Base-by-base conservation (phyloP, 108 stramenopile species). In the Discostella pseudostelligera region DNA sequence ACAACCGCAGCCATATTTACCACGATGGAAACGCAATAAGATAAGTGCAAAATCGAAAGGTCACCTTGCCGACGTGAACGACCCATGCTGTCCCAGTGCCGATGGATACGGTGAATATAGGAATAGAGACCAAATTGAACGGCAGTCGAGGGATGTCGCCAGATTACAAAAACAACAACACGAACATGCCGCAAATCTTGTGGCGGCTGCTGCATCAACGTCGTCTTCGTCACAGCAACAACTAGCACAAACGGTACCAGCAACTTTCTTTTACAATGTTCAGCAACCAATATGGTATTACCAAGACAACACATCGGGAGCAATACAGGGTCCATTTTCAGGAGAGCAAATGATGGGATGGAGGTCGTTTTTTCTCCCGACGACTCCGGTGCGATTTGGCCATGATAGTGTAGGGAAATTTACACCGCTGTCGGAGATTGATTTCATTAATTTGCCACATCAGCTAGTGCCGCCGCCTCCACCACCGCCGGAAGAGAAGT, bases 251-350 rank as follows among this genome's bases (percentile, higher is more conserved):
- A 9, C 42, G 6, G 3, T 56, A 39, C 16, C 54, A 44, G 29
- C 70, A 75, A 42, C 53, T 40, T 42, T 20, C 8, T 17, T 36
- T 21, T 62, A 70, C 35, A 72, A 72, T 59, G 67, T 56, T 20
- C 40, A 83, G 54, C 46, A 65, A 60, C 55, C 67, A 47, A 26
- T 62, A 64, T 89, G 85, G 74, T 84, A 80, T 63, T 93, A 93
- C 62, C 65, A 45, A 16, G 92, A 93, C 60, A 77, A 62, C 36
- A 68, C 81, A 8, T 68, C 70, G 8, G 72, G 77, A 19, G 71
- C 75, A 8, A 78, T 87, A 8, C 92, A 93, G 66, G 92, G 92
- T 50, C 92, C 92, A 6, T 93, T 81, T 68, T 48, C 69, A 10
- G 76, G 77, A 29, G 37, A 69, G 5, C 72, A 73, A 54, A 79